Conservation (phyloP, 179 eudicot genomes). For the Vitellaria paradoxa region DNA sequence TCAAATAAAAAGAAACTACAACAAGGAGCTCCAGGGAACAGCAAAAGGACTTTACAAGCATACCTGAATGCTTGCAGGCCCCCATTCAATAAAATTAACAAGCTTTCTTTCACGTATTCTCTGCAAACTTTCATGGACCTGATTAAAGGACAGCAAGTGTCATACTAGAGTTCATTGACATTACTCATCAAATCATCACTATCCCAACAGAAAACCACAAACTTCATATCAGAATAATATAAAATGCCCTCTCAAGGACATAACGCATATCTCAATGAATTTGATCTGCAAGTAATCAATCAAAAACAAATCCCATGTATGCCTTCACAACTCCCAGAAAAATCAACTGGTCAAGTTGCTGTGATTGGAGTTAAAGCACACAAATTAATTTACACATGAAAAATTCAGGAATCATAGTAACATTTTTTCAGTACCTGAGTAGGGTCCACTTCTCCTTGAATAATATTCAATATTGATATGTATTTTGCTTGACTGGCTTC, state of each 20-base stretch:
- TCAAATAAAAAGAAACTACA: not conserved
- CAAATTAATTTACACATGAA: not conserved
- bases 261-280: not conserved
- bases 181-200: not conserved
- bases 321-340: not conserved
- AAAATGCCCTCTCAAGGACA: not conserved
- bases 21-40: not conserved
- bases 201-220: not conserved
- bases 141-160: slow-evolving; percentile 17
- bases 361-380: slow-evolving; percentile 1
- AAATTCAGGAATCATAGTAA: not conserved
- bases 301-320: not conserved
- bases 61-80: slow-evolving; percentile 99
- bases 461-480: slow-evolving; percentile 91
- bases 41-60: not conserved
- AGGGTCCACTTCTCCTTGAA: slow-evolving; percentile 99
- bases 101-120: slow-evolving; percentile 98
- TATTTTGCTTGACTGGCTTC: slow-evolving; percentile 99
- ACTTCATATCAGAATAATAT: not conserved
- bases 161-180: slow-evolving; percentile 8
- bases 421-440: slow-evolving; percentile 62
- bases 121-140: slow-evolving; percentile 99
- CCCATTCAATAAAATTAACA: slow-evolving; percentile 99
- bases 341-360: not conserved
- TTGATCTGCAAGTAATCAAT: not conserved